These are phyloP conservation scores for Suillus sp. DNA, from an alignment of 768 basidiomycete species.

Conservation along the genomic window DNA sequence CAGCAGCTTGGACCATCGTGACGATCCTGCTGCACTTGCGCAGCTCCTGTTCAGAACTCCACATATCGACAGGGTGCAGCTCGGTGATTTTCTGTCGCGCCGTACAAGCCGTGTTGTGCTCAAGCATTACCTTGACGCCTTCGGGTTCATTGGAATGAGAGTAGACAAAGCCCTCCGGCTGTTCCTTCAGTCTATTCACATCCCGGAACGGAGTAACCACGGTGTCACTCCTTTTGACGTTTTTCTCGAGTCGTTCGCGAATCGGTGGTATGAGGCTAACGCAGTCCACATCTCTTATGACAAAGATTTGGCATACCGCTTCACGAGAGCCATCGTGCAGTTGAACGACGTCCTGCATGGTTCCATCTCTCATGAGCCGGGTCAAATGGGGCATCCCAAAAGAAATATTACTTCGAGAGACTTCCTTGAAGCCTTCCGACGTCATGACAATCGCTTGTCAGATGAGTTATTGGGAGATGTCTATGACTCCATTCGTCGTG, in stretches of 20 bases:
- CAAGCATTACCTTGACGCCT: slow-evolving; percentile 83
- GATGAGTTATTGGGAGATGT: slow-evolving; percentile 78
- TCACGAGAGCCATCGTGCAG: slow-evolving; percentile 81
- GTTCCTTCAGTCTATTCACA: slow-evolving; percentile 81
- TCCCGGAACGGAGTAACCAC: slow-evolving; percentile 48
- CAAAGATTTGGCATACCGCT: slow-evolving; percentile 74
- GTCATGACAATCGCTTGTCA: slow-evolving; percentile 74
- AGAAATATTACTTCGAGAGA: slow-evolving; percentile 71
- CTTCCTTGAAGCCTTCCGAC: slow-evolving; percentile 82
- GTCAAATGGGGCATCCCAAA: slow-evolving; percentile 53
- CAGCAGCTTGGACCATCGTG: slow-evolving; percentile 55
- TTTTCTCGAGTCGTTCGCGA: slow-evolving; percentile 81
- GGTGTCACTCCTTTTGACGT: slow-evolving; percentile 45
- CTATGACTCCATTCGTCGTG: slow-evolving; percentile 74
- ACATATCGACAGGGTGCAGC: slow-evolving; percentile 78
- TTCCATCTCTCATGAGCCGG: slow-evolving; percentile 62
- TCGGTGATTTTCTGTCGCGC: slow-evolving; percentile 84
- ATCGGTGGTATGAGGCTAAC: slow-evolving; percentile 91
- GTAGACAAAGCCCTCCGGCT: slow-evolving; percentile 89
- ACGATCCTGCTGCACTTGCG: slow-evolving; percentile 77
- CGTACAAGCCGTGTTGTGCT: slow-evolving; percentile 74
- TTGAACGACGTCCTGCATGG: slow-evolving; percentile 88
- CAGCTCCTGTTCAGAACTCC: slow-evolving; percentile 78
- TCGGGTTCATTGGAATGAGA: slow-evolving; percentile 80
- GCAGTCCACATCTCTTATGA: slow-evolving; percentile 75